Evolutionary conservation across 495 filamentous ascomycete genomes (phyloP), one percentile per base, ranked within the genome.

Genomic region (Melanomma pulvis-pyrius): DNA sequence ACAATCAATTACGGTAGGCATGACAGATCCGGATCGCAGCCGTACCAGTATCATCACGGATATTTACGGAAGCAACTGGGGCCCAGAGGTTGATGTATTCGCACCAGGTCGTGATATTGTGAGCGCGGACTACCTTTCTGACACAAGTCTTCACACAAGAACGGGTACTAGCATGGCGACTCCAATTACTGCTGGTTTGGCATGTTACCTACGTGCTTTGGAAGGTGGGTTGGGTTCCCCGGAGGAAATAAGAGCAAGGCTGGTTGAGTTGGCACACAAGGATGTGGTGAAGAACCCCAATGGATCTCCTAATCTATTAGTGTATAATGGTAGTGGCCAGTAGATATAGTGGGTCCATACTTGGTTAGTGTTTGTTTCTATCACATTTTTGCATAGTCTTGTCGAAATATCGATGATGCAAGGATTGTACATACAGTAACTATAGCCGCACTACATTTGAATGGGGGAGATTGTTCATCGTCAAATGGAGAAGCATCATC

Each of bases 21-120:
- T n/a, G n/a, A n/a, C n/a, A n/a, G n/a, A n/a, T n/a, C n/a, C n/a
- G n/a, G n/a, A n/a, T n/a, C n/a, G n/a, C n/a, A n/a, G n/a, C n/a
- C n/a, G n/a, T n/a, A n/a, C n/a, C 92, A 94, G 77, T 97, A 97
- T 85, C 96, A 96, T 87, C 44, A 47, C 9, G n/a, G n/a, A n/a
- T n/a, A n/a, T n/a, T n/a, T n/a, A n/a, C n/a, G n/a, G n/a, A n/a
- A 97, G 93, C 84, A 98, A 98, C 87, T 98, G 88, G 79, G 94
- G 94, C 76, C 92, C 92, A 84, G 97, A 93, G 83, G 96, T 93
- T 74, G 92, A 98, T 76, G 96, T 98, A 82, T 98, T 98, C 75
- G 94, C 92, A 56, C 92, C 94, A 52, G 94, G 94, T 71, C 83
- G 97, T 55, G 96, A 90, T 86, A 98, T 98, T 69, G 82, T 89